A percentile compares a stretch with the other conserved stretches of the same genome.
Evolutionary conservation across 495 filamentous ascomycete genomes (phyloP).

Genomic region (Daldinia loculata): DNA sequence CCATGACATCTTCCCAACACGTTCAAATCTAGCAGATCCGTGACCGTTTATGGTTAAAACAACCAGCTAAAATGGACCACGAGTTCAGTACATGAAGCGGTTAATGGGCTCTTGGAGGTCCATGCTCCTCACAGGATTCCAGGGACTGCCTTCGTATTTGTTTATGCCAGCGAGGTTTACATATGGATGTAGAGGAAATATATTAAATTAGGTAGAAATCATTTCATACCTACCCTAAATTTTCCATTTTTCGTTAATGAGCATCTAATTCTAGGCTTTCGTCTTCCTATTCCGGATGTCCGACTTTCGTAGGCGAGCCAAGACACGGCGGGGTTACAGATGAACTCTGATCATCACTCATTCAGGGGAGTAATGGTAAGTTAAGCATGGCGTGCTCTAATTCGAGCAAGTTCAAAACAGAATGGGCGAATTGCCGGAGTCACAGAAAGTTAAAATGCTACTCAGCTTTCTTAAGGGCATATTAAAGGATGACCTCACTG

Average conservation of each 20-base stretch:
- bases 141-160: not conserved
- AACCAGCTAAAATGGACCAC: not conserved
- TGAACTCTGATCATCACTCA: not conserved
- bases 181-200: slow-evolving; percentile 5
- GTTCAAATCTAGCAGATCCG: slow-evolving; percentile 11
- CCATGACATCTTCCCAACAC: slow-evolving; percentile 1
- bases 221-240: not conserved
- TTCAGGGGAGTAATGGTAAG: not conserved
- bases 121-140: not conserved
- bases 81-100: slow-evolving; percentile 11
- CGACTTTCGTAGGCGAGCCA: not conserved
- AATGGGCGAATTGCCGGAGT: not conserved
- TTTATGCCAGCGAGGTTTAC: not conserved
- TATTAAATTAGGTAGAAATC: not conserved
- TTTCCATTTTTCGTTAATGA: not conserved
- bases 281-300: not conserved
- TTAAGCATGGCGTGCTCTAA: not conserved
- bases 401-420: not conserved
- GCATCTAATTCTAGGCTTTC: not conserved
- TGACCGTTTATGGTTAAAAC: slow-evolving; percentile 23
- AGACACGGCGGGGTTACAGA: not conserved
- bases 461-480: not conserved
- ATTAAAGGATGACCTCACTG: not conserved
- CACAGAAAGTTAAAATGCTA: not conserved
- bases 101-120: slow-evolving; percentile 10